Conservation (phyloP, 306 rosid genomes). For the Casuarina equisetifolia region DNA sequence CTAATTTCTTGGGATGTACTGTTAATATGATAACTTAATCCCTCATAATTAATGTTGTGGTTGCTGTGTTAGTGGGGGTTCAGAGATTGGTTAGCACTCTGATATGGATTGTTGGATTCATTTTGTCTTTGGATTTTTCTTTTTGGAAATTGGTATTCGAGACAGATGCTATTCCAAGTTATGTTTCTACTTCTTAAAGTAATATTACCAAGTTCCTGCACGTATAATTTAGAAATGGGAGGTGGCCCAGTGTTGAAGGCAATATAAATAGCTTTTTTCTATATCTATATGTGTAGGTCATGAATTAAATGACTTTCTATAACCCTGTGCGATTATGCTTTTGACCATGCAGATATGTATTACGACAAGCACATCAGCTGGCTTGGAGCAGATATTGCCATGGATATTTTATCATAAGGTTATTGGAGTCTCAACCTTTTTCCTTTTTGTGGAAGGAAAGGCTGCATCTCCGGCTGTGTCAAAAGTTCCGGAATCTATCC, state of each 20-base stretch:
- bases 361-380: constrained; percentile 85
- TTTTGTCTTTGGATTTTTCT: too few species aligned
- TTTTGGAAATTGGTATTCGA: too few species aligned
- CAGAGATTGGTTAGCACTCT: background rate
- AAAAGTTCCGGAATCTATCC: constrained; percentile 76
- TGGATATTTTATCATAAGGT: constrained; percentile 99
- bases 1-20: background rate
- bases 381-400: constrained; percentile 92
- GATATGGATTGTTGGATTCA: too few species aligned
- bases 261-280: too few species aligned
- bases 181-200: background rate
- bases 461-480: constrained; percentile 88
- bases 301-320: background rate
- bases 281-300: too few species aligned
- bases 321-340: constrained; percentile 20
- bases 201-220: too few species aligned
- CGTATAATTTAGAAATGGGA: too few species aligned
- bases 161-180: too few species aligned
- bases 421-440: constrained; percentile 77
- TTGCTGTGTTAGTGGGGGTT: constrained; percentile 5
- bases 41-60: background rate
- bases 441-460: constrained; percentile 91
- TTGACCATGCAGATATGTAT: constrained; percentile 65
- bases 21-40: background rate
- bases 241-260: too few species aligned